Evolutionary conservation across 257 asterid genomes (phyloP).

Genomic region (Rhazya stricta): DNA sequence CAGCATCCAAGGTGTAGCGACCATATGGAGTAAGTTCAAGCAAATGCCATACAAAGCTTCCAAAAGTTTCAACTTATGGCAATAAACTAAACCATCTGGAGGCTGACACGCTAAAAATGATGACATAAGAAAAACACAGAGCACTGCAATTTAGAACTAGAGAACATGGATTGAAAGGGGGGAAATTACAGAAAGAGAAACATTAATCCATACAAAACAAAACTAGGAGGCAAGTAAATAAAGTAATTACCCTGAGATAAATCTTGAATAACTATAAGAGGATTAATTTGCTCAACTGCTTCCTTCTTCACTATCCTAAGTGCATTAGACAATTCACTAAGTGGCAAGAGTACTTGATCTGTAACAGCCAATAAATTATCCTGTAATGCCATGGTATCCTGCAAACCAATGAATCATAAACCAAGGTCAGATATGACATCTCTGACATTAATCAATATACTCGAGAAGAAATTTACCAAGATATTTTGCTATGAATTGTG

Average conservation of each 20-base stretch:
- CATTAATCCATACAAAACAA: background rate
- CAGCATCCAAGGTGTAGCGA: background rate
- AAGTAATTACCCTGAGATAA: conserved; percentile 46
- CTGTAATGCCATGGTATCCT: conserved; percentile 41
- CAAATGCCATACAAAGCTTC: background rate
- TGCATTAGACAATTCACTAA: conserved; percentile 46
- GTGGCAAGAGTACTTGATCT: conserved; percentile 44
- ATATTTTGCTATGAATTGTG: background rate
- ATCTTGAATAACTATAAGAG: conserved; percentile 65
- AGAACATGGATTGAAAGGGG: background rate
- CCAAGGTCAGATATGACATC: background rate
- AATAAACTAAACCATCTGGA: background rate
- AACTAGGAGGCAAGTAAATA: background rate
- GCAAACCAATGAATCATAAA: conserved; percentile 15
- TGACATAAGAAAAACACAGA: background rate
- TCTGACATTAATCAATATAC: background rate
- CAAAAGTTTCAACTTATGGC: background rate
- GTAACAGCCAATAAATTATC: conserved; percentile 55
- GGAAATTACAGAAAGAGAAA: background rate
- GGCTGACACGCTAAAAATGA: background rate
- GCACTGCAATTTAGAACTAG: background rate
- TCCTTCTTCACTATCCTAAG: conserved; percentile 48
- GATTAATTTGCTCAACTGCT: conserved; percentile 45
- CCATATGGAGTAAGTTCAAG: background rate
- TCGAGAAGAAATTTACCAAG: background rate